Evolutionary conservation across 1,139 yeast genomes (phyloP).

Genomic region (Tardiomyces digboiensis): DNA sequence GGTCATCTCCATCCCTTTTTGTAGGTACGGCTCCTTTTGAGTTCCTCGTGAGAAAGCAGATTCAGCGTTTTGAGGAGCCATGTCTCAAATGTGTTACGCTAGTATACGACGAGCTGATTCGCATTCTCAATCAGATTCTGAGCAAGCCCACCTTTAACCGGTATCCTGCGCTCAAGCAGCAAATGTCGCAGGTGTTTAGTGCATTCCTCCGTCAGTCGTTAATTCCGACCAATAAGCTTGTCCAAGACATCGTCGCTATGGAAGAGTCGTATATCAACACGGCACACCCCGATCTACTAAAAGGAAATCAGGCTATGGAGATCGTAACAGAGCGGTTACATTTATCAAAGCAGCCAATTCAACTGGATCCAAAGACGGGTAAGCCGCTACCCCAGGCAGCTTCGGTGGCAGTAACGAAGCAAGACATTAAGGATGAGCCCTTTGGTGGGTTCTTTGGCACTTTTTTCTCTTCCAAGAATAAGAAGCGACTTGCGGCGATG

Average conservation of each 20-base stretch:
- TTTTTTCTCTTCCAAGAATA: conserved; percentile 84
- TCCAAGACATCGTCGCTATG: conserved; percentile 66
- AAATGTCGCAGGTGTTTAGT: conserved; percentile 69
- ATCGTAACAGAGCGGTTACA: conserved; percentile 88
- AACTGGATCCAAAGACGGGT: conserved; percentile 92
- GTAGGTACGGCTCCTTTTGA: conserved; percentile 98
- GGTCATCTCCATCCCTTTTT: conserved; percentile 94
- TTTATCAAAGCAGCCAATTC: conserved; percentile 66
- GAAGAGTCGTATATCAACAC: conserved; percentile 96
- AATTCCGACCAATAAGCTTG: conserved; percentile 79
- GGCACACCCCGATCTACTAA: conserved; percentile 93
- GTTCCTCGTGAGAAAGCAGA: conserved; percentile 92
- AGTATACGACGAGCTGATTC: conserved; percentile 88
- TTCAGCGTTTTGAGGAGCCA: conserved; percentile 92
- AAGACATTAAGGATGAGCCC: conserved; percentile 7
- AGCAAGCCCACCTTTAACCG: conserved; percentile 75
- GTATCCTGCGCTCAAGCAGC: conserved; percentile 86
- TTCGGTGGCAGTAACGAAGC: conserved; percentile 18
- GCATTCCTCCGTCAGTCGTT: conserved; percentile 73
- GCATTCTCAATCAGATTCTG: conserved; percentile 80
- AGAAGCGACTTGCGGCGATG: conserved; percentile 93
- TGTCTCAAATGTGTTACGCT: conserved; percentile 79
- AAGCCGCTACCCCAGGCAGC: conserved; percentile 34
- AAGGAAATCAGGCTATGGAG: conserved; percentile 93
- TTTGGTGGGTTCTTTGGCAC: conserved; percentile 84